Evolutionary conservation across 2,329 filamentous ascomycete species (phyloP), one percentile per base, ranked within the genome.

Genomic region (Macroventuria anomochaeta): DNA sequence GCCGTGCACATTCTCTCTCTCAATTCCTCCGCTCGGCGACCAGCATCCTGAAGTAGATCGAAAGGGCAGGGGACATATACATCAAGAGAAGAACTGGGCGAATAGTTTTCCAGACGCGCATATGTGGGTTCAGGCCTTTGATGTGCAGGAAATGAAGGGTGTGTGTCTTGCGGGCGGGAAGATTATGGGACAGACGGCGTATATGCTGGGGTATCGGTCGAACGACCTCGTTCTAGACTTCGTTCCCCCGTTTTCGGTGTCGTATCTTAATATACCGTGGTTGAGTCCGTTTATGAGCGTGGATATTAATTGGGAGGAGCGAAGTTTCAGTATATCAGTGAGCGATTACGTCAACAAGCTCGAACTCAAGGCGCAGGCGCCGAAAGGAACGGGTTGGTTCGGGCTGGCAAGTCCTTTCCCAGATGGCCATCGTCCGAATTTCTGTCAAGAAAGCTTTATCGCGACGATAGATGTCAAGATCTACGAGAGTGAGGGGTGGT

Each of bases 31-130:
- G 4, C 47, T 70, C 3, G 59, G 55, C 10, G 31, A 63, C 58
- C 48, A 53, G 1, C 59, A 65, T 3, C 53, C 65, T 61, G 6
- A 58, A 46, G n/a, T 26, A 41, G 51, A 69, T 43, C 47, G 68
- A 66, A 55, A 58, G 23, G 78, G 75, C 37, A 58, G 46, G 2
- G 78, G 76, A 3, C 69, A 64, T 2, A 73, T 81, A 1, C 79
- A 82, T 59, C 74, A 80, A 46, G 80, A 82, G 59, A 82, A 82
- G 65, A 82, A 82, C 58, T 82, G 78, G 79, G 79, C 79, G 1
- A 67, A 68, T 33, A 74, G 70, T 23, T 81, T 81, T 58, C 78
- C 78, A 0, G 69, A 74, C 2, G 73, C 77, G 15, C 79, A 75
- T 39, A 70, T 73, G 57, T 74, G 71, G 72, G 59, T 73, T 15